Base-by-base conservation (phyloP, 805 yeast species). In the Myxozyma kluyveri region DNA sequence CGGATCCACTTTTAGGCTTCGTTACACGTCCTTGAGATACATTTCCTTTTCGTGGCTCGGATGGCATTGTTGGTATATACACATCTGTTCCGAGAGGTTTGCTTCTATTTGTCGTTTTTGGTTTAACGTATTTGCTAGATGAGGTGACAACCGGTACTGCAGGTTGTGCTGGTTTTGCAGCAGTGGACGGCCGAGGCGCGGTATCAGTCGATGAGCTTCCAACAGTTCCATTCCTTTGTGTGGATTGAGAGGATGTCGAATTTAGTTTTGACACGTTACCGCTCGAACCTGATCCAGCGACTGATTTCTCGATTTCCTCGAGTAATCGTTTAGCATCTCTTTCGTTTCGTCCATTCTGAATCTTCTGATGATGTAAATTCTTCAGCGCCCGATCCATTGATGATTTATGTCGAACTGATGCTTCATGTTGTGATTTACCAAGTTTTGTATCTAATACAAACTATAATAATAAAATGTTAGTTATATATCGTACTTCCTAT, bases 381-480 rank as follows among this genome's bases (percentile, higher is more conserved):
- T 57, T 36, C 12, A 59, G 37, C n/a, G 42, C 43, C 18, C 61
- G 45, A 22, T 47, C 56, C 42, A 61, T 45, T 4, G 63, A 46
- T 17, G 52, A 50, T 41, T 56, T 48, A 32, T 61, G 63, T 31
- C 56, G 35, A 5, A 27, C 46, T 3, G 62, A 58, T 5, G 45
- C 43, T 46, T 61, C 63, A 46, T 61, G 63, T 41, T 60, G 62
- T 7, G 58, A 42, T 31, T 48, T 39, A 21, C 62, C 59, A 17
- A 61, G 52, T 36, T 48, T 54, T 7, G 63, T 53, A 33, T 61
- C 63, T 18, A 57, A 51, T 7, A 61, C 63, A 38, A 58, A 61
- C 60, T 54, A 6, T 18, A 29, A 17, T 31, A 4, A 49, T 12
- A 22, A 47, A 9, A 33, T n/a, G 10, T 4, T 9, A 45, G 32